These are phyloP conservation scores for Penicillium argentinense DNA, from an alignment of 495 filamentous ascomycete genomes.

Conservation along the genomic window DNA sequence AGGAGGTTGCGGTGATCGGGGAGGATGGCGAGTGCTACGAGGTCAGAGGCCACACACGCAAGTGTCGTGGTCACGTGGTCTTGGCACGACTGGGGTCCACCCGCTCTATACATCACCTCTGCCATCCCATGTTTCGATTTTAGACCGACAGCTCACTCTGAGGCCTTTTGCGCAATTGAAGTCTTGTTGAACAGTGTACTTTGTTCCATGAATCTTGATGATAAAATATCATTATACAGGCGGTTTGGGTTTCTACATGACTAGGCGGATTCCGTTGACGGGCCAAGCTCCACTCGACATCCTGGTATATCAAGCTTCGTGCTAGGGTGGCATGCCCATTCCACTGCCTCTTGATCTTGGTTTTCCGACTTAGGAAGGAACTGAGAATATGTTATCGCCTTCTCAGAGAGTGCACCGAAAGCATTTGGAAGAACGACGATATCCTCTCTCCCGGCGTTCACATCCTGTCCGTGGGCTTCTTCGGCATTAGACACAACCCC, in stretches of 20 bases:
- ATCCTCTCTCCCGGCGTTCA: conserved; percentile 16
- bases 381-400: conserved; percentile 46
- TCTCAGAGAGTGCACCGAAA: conserved; percentile 53
- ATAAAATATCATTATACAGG: too few relatives aligned
- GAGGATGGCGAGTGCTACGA: conserved; percentile 37
- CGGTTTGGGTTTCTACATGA: too few relatives aligned
- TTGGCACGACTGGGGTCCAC: conserved; percentile 27
- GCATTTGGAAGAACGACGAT: conserved; percentile 29
- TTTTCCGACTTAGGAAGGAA: not conserved
- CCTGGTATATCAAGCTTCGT: conserved; percentile 47
- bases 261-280: conserved; percentile 13
- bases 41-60: conserved; percentile 44
- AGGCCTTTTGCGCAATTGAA: too few relatives aligned
- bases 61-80: conserved; percentile 35
- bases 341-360: not conserved
- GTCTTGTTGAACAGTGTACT: too few relatives aligned
- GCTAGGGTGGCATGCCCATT: conserved; percentile 16
- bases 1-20: conserved; percentile 32
- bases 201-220: too few relatives aligned
- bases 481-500: conserved; percentile 34
- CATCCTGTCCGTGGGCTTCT: conserved; percentile 3
- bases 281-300: conserved; percentile 27
- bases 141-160: too few relatives aligned
- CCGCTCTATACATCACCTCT: not conserved
- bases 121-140: not conserved